phyloP scores from a whole-genome alignment of 495 filamentous ascomycete genomes.

The Annulohypoxylon maeteangense region DNA sequence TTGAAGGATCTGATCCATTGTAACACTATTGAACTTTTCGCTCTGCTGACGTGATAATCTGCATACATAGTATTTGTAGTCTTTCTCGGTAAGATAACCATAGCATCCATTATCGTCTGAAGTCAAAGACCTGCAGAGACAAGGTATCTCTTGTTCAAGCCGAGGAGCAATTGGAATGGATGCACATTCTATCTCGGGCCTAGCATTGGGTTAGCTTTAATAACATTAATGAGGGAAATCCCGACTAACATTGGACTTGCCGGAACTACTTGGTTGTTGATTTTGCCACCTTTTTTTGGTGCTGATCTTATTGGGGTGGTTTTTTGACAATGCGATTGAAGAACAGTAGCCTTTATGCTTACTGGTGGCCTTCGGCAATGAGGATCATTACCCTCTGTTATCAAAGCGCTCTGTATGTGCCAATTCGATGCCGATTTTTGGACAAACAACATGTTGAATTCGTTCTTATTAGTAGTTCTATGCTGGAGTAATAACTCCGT shows the following conservation, averaged over 20 bases:
- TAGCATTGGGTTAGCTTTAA: neutral
- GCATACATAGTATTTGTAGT: conserved; percentile 30
- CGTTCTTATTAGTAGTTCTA: neutral
- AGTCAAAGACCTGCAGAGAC: conserved; percentile 7
- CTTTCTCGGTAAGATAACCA: conserved; percentile 24
- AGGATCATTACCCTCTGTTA: neutral
- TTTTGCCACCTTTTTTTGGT: neutral
- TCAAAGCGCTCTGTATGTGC: neutral
- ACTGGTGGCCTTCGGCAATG: neutral
- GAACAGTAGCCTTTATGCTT: neutral
- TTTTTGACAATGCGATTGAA: neutral
- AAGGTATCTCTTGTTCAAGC: neutral
- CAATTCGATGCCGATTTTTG: neutral
- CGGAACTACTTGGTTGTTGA: neutral
- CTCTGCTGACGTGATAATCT: conserved; percentile 1
- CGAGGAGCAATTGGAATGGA: neutral
- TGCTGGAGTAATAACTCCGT: neutral
- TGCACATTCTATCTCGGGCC: neutral
- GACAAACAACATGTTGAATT: neutral
- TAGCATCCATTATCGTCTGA: neutral
- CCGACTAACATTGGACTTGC: no score
- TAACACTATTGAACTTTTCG: neutral
- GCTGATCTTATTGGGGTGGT: neutral
- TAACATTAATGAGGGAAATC: no score
- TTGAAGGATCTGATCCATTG: conserved; percentile 30